A percentile compares a stretch with the other conserved stretches of the same genome.
These are phyloP conservation scores for Davidsoniella australis DNA, from an alignment of 2,329 filamentous ascomycete species.

Conservation along the genomic window DNA sequence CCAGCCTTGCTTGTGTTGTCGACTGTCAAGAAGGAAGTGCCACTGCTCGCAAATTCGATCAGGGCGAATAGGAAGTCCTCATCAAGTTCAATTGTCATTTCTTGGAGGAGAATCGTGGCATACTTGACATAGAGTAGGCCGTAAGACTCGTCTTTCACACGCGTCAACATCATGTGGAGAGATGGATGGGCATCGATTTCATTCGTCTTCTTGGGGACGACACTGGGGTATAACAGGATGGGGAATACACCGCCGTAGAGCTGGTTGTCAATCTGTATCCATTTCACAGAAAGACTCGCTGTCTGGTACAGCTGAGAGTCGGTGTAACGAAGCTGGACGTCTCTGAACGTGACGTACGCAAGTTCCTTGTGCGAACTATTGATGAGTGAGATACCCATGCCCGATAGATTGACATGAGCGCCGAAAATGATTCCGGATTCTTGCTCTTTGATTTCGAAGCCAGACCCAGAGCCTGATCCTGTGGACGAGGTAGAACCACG, in stretches of 20 bases:
- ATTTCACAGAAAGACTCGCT: constrained; percentile 78
- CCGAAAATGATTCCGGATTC: constrained; percentile 79
- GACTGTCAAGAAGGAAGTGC: constrained; percentile 55
- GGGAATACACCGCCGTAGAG: constrained; percentile 97
- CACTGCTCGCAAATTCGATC: constrained; percentile 83
- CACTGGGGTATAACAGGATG: constrained; percentile 89
- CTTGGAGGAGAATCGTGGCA: constrained; percentile 78
- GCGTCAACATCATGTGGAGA: constrained; percentile 75
- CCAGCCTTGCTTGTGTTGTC: constrained; percentile 12
- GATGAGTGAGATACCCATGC: constrained; percentile 82
- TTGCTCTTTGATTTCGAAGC: constrained; percentile 87
- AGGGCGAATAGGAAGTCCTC: constrained; percentile 97
- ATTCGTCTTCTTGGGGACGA: constrained; percentile 90
- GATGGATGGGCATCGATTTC: constrained; percentile 95
- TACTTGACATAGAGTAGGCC: constrained; percentile 98
- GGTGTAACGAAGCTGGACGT: constrained; percentile 77
- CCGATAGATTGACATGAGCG: constrained; percentile 73
- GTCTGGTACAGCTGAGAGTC: constrained; percentile 93
- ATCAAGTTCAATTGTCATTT: constrained; percentile 95
- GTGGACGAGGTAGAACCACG: constrained; percentile 1
- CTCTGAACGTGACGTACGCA: constrained; percentile 82
- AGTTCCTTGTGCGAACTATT: constrained; percentile 84
- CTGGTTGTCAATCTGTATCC: constrained; percentile 98
- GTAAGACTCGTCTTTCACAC: constrained; percentile 96
- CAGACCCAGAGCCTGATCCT: constrained; percentile 18